Evolutionary conservation across 2,329 filamentous ascomycete genomes (phyloP), one percentile per base, ranked within the genome.

Genomic region (Plenodomus tracheiphilus): DNA sequence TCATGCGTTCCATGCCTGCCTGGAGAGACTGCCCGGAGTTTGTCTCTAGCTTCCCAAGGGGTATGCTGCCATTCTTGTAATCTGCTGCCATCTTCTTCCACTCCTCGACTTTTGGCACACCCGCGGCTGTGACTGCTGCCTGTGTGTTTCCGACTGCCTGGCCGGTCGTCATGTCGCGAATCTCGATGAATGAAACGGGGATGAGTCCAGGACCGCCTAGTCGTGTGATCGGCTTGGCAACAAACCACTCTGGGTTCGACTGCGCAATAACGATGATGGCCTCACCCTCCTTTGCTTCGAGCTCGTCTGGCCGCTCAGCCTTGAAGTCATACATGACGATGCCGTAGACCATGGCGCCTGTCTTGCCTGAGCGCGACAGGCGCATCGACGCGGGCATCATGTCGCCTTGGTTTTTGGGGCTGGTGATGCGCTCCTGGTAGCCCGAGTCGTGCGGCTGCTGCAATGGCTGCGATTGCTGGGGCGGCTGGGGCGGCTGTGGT

Each of bases 21-120:
- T 81, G 77, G 45, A 78, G 70, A 54, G 46, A 83, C 79, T 49
- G 76, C 79, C 65, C 65, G 22, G 71, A 72, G 51, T 73, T 73
- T 28, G 65, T 65, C 63, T 93, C 90, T 60, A 95, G 93, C 74
- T 93, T 96, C 59, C 94, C 94, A 36, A 99, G 78, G 0, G 92
- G 93, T 69, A 99, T 97, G 75, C 94, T 97, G 72, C 92, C 96
- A 71, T 97, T 97, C 79, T 99, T 99, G 76, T 99, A 99, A 57
- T 97, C 93, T 47, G 93, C 93, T 0, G 94, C 92, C 91, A 97
- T 97, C 76, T 95, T 96, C 79, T 99, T 99, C 94, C 94, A 99
- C 66, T 99, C 94, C 69, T 99, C 94, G 3, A 99, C 94, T 65
- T 87, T 88, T 11, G 94, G 94, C 7, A 99, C 92, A 17, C 93